Evolutionary conservation across 441 rosid species (phyloP).

Genomic region (Corymbia citriodora): DNA sequence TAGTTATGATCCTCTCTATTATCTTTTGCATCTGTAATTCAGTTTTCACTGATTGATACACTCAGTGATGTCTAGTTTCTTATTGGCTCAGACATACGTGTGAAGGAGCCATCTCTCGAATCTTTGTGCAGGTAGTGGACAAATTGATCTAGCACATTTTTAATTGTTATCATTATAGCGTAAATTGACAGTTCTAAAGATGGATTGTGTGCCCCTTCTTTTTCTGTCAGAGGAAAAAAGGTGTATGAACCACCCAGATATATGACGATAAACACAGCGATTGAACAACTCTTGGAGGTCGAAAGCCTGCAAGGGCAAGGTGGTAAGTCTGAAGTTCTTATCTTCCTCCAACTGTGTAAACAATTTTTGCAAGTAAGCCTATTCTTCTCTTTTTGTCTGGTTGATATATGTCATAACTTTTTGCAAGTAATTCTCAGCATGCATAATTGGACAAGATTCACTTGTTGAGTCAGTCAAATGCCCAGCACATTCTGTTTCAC

Average conservation of each 20-base stretch:
- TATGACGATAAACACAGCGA: slow-evolving; percentile 81
- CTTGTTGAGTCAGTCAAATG: background rate
- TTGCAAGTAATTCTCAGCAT: background rate
- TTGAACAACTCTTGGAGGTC: slow-evolving; percentile 87
- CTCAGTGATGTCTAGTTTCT: background rate
- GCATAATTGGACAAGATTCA: background rate
- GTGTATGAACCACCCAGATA: slow-evolving; percentile 79
- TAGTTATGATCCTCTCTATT: background rate
- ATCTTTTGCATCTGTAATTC: background rate
- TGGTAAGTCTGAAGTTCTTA: slow-evolving; percentile 30
- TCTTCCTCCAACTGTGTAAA: background rate
- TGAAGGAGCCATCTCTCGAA: slow-evolving; percentile 89
- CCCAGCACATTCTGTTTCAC: background rate
- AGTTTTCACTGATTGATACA: background rate
- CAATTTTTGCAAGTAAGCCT: background rate
- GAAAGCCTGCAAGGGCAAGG: slow-evolving; percentile 48
- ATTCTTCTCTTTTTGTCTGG: background rate
- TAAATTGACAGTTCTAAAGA: background rate
- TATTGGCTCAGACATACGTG: slow-evolving; percentile 63
- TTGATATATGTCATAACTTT: background rate
- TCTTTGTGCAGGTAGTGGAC: slow-evolving; percentile 63
- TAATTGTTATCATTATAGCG: background rate
- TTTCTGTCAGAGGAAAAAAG: slow-evolving; percentile 60
- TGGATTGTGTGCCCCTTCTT: background rate
- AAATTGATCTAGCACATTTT: background rate